Percentiles rank a stretch among this genome's conserved stretches.
These are phyloP conservation scores for Iberis pinnata DNA, from an alignment of 345 rosid species.

Conservation along the genomic window DNA sequence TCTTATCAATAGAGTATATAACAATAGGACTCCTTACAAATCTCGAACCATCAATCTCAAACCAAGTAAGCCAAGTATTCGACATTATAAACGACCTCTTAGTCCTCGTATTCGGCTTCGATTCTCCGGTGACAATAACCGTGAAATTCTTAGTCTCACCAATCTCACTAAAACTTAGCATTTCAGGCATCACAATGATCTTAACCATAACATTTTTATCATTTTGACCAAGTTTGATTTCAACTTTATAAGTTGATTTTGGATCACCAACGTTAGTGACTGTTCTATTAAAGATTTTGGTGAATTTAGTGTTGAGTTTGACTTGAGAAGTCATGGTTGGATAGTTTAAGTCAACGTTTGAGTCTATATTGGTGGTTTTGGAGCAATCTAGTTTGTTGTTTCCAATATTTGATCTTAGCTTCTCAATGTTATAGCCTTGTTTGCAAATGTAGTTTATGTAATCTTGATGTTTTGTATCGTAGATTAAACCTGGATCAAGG, in stretches of 20 bases:
- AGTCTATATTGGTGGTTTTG: neutral
- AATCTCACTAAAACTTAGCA: constrained; percentile 28
- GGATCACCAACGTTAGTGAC: constrained; percentile 47
- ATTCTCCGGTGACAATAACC: constrained; percentile 30
- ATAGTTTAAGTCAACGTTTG: constrained; percentile 40
- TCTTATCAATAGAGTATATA: constrained; percentile 1
- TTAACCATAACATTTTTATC: neutral
- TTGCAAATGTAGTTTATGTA: constrained; percentile 39
- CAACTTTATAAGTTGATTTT: constrained; percentile 35
- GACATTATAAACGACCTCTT: neutral
- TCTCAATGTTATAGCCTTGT: constrained; percentile 23
- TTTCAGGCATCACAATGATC: constrained; percentile 34
- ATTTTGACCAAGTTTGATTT: neutral
- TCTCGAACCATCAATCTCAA: constrained; percentile 13
- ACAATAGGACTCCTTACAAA: constrained; percentile 25
- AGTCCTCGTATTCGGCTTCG: neutral
- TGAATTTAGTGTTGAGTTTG: neutral
- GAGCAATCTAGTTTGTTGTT: constrained; percentile 29
- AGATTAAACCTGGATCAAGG: constrained; percentile 33
- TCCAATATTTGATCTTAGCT: constrained; percentile 26
- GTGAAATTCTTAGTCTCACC: constrained; percentile 36
- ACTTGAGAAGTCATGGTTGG: constrained; percentile 36
- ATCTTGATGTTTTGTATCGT: constrained; percentile 29
- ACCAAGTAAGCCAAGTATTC: constrained; percentile 21
- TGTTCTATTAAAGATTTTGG: constrained; percentile 31